Evolutionary conservation across 768 basidiomycete genomes (phyloP).

Genomic region (Mycena latifolia): DNA sequence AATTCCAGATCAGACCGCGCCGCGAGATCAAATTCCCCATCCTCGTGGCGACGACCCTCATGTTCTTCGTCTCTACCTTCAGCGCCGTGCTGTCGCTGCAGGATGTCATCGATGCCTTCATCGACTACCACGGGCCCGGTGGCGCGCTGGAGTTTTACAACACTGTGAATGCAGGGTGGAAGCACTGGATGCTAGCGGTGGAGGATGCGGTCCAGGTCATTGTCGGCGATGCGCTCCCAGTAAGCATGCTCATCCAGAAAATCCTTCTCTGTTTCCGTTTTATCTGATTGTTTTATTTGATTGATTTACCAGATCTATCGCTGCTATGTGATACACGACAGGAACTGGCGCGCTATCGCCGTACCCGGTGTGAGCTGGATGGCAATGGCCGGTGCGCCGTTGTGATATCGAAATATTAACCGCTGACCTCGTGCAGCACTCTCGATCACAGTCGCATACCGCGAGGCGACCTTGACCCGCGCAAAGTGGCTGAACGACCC

Average conservation of each 20-base stretch:
- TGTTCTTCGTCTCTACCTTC: slow-evolving; percentile 21
- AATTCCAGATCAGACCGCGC: slow-evolving; percentile 13
- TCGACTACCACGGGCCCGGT: slow-evolving; percentile 19
- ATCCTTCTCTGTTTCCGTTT: too few species aligned
- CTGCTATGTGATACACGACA: slow-evolving; percentile 23
- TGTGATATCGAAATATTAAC: too few species aligned
- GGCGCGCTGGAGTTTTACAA: slow-evolving; percentile 9
- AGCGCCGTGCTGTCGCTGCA: slow-evolving; percentile 19
- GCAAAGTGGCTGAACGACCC: slow-evolving; percentile 9
- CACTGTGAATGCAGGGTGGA: slow-evolving; percentile 4
- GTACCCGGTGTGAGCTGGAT: slow-evolving; percentile 14
- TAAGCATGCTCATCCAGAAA: too few species aligned
- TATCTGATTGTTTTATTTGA: not conserved
- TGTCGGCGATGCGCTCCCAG: slow-evolving; percentile 16
- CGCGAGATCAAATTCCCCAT: slow-evolving; percentile 25
- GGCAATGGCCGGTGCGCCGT: slow-evolving; percentile 3
- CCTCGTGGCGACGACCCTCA: slow-evolving; percentile 7
- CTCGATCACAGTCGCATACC: not conserved
- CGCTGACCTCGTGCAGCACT: not conserved
- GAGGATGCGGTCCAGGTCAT: slow-evolving; percentile 23
- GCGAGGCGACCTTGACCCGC: not conserved
- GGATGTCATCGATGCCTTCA: slow-evolving; percentile 21
- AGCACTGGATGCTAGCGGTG: slow-evolving; percentile 19
- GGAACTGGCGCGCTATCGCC: slow-evolving; percentile 14
- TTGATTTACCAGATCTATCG: slow-evolving; percentile 21